These are phyloP conservation scores for Lupinus albus DNA, from an alignment of 306 rosid species.

Conservation along the genomic window DNA sequence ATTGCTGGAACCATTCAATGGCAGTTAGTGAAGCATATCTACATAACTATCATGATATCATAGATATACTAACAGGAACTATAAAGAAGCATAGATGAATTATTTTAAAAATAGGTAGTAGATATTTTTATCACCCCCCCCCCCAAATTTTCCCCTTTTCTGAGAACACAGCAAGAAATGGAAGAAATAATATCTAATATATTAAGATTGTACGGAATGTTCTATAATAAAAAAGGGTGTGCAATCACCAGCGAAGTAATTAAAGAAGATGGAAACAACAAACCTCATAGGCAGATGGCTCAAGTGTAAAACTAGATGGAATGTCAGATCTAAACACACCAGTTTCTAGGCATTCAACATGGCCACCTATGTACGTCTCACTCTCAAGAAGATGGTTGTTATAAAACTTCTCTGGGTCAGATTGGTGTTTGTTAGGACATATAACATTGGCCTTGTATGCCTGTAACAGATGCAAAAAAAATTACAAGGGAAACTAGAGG, in stretches of 20 bases:
- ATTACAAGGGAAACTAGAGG: slow-evolving; percentile 34
- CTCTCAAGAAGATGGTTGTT: slow-evolving; percentile 87
- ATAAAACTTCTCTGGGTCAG: slow-evolving; percentile 85
- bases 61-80: slow-evolving; percentile 1
- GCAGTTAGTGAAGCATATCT: slow-evolving; percentile 42
- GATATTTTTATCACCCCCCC: neutral
- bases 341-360: slow-evolving; percentile 98
- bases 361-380: slow-evolving; percentile 98
- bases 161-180: slow-evolving; percentile 6
- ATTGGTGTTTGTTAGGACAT: slow-evolving; percentile 95
- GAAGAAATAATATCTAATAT: slow-evolving; percentile 12
- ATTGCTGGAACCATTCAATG: slow-evolving; percentile 61
- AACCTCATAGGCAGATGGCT: slow-evolving; percentile 87
- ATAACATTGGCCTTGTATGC: slow-evolving; percentile 91
- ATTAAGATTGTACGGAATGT: slow-evolving; percentile 10
- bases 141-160: slow-evolving; percentile 1
- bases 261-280: slow-evolving; percentile 40
- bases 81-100: slow-evolving; percentile 32
- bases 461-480: slow-evolving; percentile 55
- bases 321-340: slow-evolving; percentile 98
- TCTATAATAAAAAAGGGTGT: slow-evolving; percentile 28
- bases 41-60: slow-evolving; percentile 10
- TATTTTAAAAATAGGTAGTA: neutral
- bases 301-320: slow-evolving; percentile 82
- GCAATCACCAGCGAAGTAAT: slow-evolving; percentile 37